Conservation (phyloP, 306 rosid species). For the Citrullus amarus region DNA sequence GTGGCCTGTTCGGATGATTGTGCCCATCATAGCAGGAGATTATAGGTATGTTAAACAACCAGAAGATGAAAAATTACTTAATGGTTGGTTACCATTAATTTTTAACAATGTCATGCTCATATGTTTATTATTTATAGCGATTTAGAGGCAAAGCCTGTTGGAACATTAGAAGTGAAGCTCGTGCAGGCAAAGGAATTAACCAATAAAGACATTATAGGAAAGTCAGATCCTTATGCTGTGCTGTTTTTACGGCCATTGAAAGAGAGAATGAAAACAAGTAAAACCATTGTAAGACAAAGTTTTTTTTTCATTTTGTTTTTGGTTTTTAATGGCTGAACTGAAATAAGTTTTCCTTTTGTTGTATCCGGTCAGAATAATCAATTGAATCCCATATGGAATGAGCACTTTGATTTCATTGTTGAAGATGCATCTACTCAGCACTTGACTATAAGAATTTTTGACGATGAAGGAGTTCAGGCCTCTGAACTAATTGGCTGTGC, state of each 20-base stretch:
- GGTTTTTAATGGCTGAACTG: neutral
- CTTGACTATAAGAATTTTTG: conserved; percentile 75
- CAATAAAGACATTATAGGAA: conserved; percentile 76
- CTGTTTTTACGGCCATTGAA: conserved; percentile 77
- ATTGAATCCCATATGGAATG: conserved; percentile 92
- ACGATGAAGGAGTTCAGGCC: conserved; percentile 77
- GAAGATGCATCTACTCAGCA: conserved; percentile 68
- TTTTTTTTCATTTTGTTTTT: neutral
- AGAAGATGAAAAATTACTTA: neutral
- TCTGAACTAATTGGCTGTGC: conserved; percentile 76
- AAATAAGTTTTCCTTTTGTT: conserved; percentile 3
- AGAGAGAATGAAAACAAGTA: conserved; percentile 58
- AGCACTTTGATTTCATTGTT: conserved; percentile 67
- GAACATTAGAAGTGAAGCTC: conserved; percentile 77
- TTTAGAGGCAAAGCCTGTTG: conserved; percentile 70
- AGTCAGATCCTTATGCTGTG: conserved; percentile 80
- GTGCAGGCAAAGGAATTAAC: conserved; percentile 72
- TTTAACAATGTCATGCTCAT: neutral
- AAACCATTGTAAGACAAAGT: conserved; percentile 51
- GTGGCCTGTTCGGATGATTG: conserved; percentile 79
- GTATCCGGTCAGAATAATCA: conserved; percentile 52
- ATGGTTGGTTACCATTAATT: neutral
- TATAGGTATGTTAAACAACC: conserved; percentile 43
- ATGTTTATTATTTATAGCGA: conserved; percentile 27
- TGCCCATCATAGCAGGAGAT: conserved; percentile 81